Percentiles rank a stretch among this genome's conserved stretches.
Conservation (phyloP, 306 rosid species). For the Vigna unguiculata region DNA sequence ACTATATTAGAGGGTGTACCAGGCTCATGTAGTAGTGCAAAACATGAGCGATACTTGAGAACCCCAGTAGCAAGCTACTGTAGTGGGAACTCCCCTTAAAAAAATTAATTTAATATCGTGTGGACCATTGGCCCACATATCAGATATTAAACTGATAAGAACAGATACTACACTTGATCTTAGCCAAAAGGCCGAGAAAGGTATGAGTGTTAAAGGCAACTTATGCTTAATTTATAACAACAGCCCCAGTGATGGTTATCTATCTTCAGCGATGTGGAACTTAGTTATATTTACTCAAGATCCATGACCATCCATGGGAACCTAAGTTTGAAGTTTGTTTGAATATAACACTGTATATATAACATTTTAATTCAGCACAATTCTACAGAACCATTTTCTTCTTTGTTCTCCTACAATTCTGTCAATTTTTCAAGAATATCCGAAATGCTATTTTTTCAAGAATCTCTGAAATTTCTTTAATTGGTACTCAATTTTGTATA, state of each 20-base stretch:
- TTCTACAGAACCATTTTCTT: too few species aligned
- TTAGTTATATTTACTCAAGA: too few species aligned
- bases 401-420: too few species aligned
- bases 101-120: slow-evolving; percentile 30
- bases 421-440: too few species aligned
- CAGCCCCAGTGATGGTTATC: too few species aligned
- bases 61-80: neutral
- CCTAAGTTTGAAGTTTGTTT: too few species aligned
- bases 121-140: neutral
- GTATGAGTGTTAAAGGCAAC: accelerated
- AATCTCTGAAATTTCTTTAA: too few species aligned
- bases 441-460: too few species aligned
- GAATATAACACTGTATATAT: too few species aligned
- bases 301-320: too few species aligned
- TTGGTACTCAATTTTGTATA: too few species aligned
- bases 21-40: neutral
- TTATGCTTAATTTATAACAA: neutral
- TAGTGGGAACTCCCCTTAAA: neutral
- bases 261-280: neutral
- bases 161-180: slow-evolving; percentile 40
- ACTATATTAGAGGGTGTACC: neutral
- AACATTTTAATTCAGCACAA: too few species aligned
- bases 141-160: slow-evolving; percentile 41
- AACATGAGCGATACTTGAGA: neutral
- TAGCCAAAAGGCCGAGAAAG: slow-evolving; percentile 36